A percentile compares a stretch with the other conserved stretches of the same genome.
These are phyloP conservation scores for Entophlyctis helioformis DNA, from an alignment of 192 early-diverging fungal species.

Conservation along the genomic window DNA sequence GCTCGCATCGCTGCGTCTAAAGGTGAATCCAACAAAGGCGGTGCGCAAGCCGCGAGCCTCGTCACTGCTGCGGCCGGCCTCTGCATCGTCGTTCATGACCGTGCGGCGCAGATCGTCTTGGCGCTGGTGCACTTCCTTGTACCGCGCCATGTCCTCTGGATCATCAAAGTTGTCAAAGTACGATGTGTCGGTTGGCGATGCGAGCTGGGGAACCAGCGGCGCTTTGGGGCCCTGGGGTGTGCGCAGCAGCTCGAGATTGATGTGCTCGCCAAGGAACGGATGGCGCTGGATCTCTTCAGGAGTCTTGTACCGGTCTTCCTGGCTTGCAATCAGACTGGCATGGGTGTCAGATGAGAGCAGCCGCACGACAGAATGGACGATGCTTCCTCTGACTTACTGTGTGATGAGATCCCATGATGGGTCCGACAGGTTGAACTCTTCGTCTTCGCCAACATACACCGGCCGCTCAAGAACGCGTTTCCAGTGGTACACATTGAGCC, in stretches of 20 bases:
- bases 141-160: slow-evolving; percentile 38
- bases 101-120: slow-evolving; percentile 9
- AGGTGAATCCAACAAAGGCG: slow-evolving; percentile 45
- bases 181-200: slow-evolving; percentile 23
- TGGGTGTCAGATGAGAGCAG: neutral
- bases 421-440: slow-evolving; percentile 64
- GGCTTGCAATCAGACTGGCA: slow-evolving; percentile 1
- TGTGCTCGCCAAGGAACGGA: slow-evolving; percentile 24
- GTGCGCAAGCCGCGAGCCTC: slow-evolving; percentile 7
- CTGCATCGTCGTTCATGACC: slow-evolving; percentile 2
- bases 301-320: slow-evolving; percentile 1
- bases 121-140: slow-evolving; percentile 35
- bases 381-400: slow-evolving; percentile 8
- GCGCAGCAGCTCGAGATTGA: slow-evolving; percentile 10
- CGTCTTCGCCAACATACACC: slow-evolving; percentile 62
- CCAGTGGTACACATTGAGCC: slow-evolving; percentile 83
- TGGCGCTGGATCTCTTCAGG: slow-evolving; percentile 13
- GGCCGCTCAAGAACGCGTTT: slow-evolving; percentile 63
- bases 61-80: neutral
- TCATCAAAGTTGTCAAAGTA: slow-evolving; percentile 48
- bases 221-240: slow-evolving; percentile 1
- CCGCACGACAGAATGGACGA: no score
- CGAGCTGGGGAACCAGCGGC: slow-evolving; percentile 34
- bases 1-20: slow-evolving; percentile 7
- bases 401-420: slow-evolving; percentile 69